Conservation (phyloP, 2,329 filamentous ascomycete species). For the Fusarium verticillioides region DNA sequence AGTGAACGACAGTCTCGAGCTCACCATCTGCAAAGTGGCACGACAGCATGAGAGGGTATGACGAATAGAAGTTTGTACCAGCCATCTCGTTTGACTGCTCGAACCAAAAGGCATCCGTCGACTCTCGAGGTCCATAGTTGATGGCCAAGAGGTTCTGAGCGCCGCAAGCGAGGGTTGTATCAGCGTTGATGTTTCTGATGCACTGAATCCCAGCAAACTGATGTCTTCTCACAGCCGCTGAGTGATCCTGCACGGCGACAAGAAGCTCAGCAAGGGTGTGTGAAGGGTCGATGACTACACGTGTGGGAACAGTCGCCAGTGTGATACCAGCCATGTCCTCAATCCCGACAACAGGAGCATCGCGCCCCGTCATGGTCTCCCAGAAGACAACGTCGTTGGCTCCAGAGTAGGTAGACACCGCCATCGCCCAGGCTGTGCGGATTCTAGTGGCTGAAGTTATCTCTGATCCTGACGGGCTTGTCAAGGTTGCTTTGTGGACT, state of each 20-base stretch:
- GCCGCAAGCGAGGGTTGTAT: slow-evolving; percentile 29
- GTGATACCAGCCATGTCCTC: slow-evolving; percentile 35
- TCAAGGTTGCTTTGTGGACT: slow-evolving; percentile 14
- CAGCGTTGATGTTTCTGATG: slow-evolving; percentile 31
- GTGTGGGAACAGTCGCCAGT: slow-evolving; percentile 35
- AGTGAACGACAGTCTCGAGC: slow-evolving; percentile 39
- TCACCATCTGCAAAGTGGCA: slow-evolving; percentile 28
- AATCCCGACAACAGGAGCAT: slow-evolving; percentile 32
- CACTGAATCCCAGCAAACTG: slow-evolving; percentile 29
- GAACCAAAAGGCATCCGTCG: slow-evolving; percentile 24
- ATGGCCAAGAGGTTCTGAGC: slow-evolving; percentile 40
- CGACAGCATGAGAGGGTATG: slow-evolving; percentile 40
- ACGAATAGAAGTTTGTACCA: slow-evolving; percentile 42
- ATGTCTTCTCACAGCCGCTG: slow-evolving; percentile 22
- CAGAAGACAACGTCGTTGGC: slow-evolving; percentile 38
- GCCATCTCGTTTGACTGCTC: slow-evolving; percentile 39
- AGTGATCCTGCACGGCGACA: slow-evolving; percentile 14
- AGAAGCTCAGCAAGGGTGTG: slow-evolving; percentile 16
- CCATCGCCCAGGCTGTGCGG: slow-evolving; percentile 40
- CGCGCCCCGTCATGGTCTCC: slow-evolving; percentile 39
- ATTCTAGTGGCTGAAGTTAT: slow-evolving; percentile 36
- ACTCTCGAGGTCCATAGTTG: slow-evolving; percentile 21
- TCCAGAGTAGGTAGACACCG: slow-evolving; percentile 31
- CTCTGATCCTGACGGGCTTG: not conserved
- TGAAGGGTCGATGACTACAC: not conserved